Percentiles rank a stretch among this genome's conserved stretches.
These are phyloP conservation scores for Claviceps sp. DNA, from an alignment of 2,329 filamentous ascomycete genomes.

Conservation along the genomic window DNA sequence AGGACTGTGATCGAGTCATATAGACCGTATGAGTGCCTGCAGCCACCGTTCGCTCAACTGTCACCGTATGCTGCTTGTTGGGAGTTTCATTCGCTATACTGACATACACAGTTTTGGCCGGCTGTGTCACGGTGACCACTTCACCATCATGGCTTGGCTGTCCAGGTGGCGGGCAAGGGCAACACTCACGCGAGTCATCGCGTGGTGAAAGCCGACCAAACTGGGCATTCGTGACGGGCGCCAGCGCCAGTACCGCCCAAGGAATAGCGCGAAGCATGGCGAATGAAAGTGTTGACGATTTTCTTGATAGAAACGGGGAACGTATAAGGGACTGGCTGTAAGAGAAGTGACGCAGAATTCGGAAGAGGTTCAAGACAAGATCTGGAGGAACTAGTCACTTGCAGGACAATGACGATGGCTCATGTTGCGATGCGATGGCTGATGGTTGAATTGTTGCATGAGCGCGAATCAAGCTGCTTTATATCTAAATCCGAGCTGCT, in stretches of 20 bases:
- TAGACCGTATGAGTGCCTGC: constrained; percentile 9
- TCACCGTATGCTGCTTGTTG: constrained; percentile 8
- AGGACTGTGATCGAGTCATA: constrained; percentile 4
- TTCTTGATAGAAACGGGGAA: neutral
- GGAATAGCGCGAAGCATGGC: constrained; percentile 15
- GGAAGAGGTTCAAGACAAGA: neutral
- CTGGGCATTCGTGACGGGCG: constrained; percentile 15
- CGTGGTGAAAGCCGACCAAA: constrained; percentile 11
- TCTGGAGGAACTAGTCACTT: neutral
- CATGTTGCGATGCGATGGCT: constrained; percentile 5
- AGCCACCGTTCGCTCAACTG: constrained; percentile 9
- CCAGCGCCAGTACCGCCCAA: constrained; percentile 15
- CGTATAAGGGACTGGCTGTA: neutral
- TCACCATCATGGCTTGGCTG: constrained; percentile 5
- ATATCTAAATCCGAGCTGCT: constrained; percentile 2
- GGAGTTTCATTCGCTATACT: constrained; percentile 8
- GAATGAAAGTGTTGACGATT: neutral
- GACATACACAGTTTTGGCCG: constrained; percentile 16
- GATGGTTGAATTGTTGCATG: neutral
- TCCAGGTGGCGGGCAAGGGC: constrained; percentile 15
- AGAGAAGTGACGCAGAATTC: neutral
- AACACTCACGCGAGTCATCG: constrained; percentile 14
- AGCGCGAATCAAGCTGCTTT: neutral
- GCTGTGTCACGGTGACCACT: constrained; percentile 16
- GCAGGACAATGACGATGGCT: neutral